These are phyloP conservation scores for Phytopythium ostracodes DNA, from an alignment of 352 stramenopile genomes.

Conservation along the genomic window DNA sequence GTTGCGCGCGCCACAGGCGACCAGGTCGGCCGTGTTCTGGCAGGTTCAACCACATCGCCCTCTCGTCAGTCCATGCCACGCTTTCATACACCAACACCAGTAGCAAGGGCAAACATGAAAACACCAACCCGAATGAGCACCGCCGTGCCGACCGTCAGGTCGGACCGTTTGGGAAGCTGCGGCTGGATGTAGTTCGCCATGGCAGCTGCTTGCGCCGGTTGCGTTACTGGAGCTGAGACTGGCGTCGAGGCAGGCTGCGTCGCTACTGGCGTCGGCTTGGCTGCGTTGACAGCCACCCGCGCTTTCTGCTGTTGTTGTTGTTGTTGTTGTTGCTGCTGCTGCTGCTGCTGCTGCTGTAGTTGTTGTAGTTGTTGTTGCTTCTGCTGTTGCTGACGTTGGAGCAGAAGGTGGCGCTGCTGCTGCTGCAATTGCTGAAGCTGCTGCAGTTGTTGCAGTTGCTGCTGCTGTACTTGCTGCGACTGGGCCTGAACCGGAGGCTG, in stretches of 20 bases:
- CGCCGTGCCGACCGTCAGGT: constrained; percentile 58
- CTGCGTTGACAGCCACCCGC: background rate
- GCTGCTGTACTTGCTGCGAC: constrained; percentile 6
- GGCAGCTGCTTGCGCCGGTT: constrained; percentile 2
- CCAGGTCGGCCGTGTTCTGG: constrained; percentile 66
- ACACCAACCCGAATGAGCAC: constrained; percentile 64
- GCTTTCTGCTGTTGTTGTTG: background rate
- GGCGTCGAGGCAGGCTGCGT: background rate
- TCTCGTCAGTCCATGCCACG: background rate
- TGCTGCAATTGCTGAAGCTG: constrained; percentile 9
- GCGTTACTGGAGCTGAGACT: background rate
- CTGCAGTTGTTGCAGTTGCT: constrained; percentile 36
- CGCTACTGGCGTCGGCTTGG: background rate
- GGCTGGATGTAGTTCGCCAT: constrained; percentile 9
- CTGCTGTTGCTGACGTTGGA: background rate
- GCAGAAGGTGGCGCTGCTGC: background rate
- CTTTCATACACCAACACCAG: too few relatives aligned
- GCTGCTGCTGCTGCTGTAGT: background rate
- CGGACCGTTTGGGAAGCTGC: constrained; percentile 33
- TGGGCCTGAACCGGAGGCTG: background rate
- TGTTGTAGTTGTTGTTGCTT: background rate
- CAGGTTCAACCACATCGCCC: background rate
- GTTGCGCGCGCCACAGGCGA: constrained; percentile 71
- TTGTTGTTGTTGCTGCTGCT: constrained; percentile 5
- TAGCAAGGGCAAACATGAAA: background rate